phyloP scores from a whole-genome alignment of 2,329 filamentous ascomycete species.

The Juglanconis oblonga region DNA sequence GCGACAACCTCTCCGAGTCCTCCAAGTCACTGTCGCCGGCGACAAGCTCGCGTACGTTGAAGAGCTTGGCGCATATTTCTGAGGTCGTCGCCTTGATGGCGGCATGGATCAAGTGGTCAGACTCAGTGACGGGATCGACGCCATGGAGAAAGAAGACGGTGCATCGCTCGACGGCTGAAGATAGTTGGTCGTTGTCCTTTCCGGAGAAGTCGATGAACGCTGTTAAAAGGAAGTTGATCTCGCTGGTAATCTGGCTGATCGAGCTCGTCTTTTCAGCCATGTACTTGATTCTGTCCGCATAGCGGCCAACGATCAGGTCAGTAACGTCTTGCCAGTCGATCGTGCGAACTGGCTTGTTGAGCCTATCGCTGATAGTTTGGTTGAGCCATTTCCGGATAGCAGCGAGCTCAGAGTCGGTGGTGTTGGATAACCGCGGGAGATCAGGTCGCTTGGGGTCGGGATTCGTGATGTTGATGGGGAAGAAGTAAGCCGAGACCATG shows the following conservation, averaged over 20 bases:
- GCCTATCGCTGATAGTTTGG: slow-evolving; percentile 26
- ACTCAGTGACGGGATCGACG: slow-evolving; percentile 28
- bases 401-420: slow-evolving; percentile 20
- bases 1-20: background rate
- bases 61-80: slow-evolving; percentile 36
- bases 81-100: slow-evolving; percentile 38
- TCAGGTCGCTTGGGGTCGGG: slow-evolving; percentile 28
- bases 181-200: slow-evolving; percentile 28
- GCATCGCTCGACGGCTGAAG: slow-evolving; percentile 44
- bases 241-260: slow-evolving; percentile 29
- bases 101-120: slow-evolving; percentile 43
- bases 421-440: slow-evolving; percentile 24
- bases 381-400: slow-evolving; percentile 30
- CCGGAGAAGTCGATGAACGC: slow-evolving; percentile 41
- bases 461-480: slow-evolving; percentile 47
- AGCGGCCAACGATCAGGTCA: slow-evolving; percentile 65
- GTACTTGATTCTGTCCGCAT: slow-evolving; percentile 50
- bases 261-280: slow-evolving; percentile 32
- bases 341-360: slow-evolving; percentile 28
- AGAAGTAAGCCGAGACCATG: slow-evolving; percentile 51
- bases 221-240: slow-evolving; percentile 38
- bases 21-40: background rate
- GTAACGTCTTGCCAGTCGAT: slow-evolving; percentile 65
- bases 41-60: slow-evolving; percentile 26
- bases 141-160: slow-evolving; percentile 41